Evolutionary conservation across 2,329 filamentous ascomycete genomes (phyloP), one percentile per base, ranked within the genome.

Genomic region (Venturia effusa): DNA sequence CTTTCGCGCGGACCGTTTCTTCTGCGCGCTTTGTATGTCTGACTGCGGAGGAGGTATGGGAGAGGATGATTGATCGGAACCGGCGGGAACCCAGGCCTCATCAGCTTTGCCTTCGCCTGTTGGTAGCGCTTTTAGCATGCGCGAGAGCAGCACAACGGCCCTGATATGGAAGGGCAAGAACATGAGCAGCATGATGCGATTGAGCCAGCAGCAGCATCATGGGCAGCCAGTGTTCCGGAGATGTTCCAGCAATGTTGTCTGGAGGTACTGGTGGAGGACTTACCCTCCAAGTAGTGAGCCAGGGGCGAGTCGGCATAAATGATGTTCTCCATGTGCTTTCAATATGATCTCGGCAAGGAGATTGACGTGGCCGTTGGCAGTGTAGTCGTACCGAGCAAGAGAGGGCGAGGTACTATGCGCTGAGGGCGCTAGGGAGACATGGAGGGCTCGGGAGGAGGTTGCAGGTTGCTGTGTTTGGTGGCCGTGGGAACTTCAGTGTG

Each of bases 261-360:
- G 67, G 66, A 27, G 57, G 54, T 39, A 41, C 22, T 37, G 66
- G 45, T 34, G 13, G n/a, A 27, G 17, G 24, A 59, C 45, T 64
- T 81, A 94, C 92, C 92, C 85, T 92, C 88, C 70, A 97, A 85
- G 78, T 94, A 94, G 72, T 89, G 86, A 73, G 91, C 92, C 77
- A 97, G 82, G 70, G 92, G 92, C 74, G 90, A 89, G 78, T 92
- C 87, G 78, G 94, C 85, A 77, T 89, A 89, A 70, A 96, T 85
- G 71, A 96, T 82, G 72, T 89, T 86, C 83, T 96, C 92, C 92
- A 97, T 94, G 43, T 64, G 54, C 34, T 13, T 13, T 51, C 19
- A 30, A 57, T 57, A 57, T 57, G 32, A 57, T 57, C 27, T 57
- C 51, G 51, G 51, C 51, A 57, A 30, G 51, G 51, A 57, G 34